Percentiles rank a stretch among this genome's conserved stretches.
Evolutionary conservation across 2,329 filamentous ascomycete species (phyloP).

Genomic region (Diplodia scrobiculata): DNA sequence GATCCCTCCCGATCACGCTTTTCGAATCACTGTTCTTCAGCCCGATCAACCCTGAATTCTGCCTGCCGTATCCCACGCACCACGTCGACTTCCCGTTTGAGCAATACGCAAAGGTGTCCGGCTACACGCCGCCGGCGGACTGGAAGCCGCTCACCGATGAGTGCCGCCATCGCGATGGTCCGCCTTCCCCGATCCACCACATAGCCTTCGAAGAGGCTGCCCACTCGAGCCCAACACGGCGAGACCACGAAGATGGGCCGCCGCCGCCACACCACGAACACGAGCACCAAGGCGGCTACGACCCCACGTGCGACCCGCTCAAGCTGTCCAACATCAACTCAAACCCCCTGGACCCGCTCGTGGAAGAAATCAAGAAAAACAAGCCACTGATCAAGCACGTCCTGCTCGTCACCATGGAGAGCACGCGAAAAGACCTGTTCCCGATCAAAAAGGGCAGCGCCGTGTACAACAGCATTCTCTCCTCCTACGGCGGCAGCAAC

Average conservation of each 20-base stretch:
- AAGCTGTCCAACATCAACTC: slow-evolving; percentile 44
- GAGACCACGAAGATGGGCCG: background rate
- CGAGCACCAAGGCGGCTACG: slow-evolving; percentile 33
- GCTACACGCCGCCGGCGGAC: background rate
- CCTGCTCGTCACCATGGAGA: slow-evolving; percentile 46
- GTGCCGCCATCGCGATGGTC: background rate
- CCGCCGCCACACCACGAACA: background rate
- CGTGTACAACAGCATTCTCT: slow-evolving; percentile 40
- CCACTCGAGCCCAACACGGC: background rate
- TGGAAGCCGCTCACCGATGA: slow-evolving; percentile 27
- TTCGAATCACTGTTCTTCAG: slow-evolving; percentile 32
- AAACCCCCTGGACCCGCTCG: slow-evolving; percentile 39
- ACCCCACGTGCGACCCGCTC: slow-evolving; percentile 43
- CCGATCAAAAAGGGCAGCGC: slow-evolving; percentile 43
- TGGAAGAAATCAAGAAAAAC: slow-evolving; percentile 37
- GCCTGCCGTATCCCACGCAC: slow-evolving; percentile 22
- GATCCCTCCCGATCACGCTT: slow-evolving; percentile 43
- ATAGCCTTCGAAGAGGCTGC: background rate
- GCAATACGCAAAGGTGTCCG: background rate
- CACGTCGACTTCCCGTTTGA: slow-evolving; percentile 16
- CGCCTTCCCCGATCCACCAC: background rate
- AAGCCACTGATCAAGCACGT: slow-evolving; percentile 44
- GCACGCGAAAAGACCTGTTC: slow-evolving; percentile 47
- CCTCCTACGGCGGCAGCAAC: slow-evolving; percentile 36
- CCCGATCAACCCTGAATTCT: slow-evolving; percentile 29